Percentiles rank a stretch among this genome's conserved stretches.
Evolutionary conservation across 1,139 yeast species (phyloP).

Genomic region (Suhomyces anneliseae): DNA sequence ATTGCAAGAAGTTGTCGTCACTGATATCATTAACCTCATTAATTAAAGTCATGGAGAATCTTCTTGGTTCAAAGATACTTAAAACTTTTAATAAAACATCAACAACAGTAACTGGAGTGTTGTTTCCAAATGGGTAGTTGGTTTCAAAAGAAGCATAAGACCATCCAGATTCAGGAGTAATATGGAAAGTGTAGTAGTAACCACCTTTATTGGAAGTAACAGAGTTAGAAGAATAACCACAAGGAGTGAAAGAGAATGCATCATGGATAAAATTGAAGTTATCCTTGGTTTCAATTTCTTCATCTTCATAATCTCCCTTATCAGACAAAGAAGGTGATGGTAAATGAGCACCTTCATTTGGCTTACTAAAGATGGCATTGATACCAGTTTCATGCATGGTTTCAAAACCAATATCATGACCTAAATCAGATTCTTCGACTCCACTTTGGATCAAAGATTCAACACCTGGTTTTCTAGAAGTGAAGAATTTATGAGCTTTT

Average conservation of each 20-base stretch:
- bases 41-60: constrained; percentile 73
- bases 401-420: constrained; percentile 71
- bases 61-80: constrained; percentile 68
- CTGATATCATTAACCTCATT: constrained; percentile 31
- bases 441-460: constrained; percentile 26
- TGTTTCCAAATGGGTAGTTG: constrained; percentile 57
- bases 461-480: constrained; percentile 56
- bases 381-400: constrained; percentile 65
- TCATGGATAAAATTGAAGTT: constrained; percentile 54
- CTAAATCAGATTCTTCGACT: constrained; percentile 61
- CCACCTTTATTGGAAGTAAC: constrained; percentile 54
- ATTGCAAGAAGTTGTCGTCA: constrained; percentile 24
- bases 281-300: constrained; percentile 3
- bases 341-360: constrained; percentile 25
- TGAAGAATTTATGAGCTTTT: constrained; percentile 61
- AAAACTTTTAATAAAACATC: constrained; percentile 60
- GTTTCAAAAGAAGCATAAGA: constrained; percentile 96
- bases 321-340: constrained; percentile 29
- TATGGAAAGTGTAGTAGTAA: constrained; percentile 85
- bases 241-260: constrained; percentile 92
- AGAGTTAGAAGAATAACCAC: constrained; percentile 92
- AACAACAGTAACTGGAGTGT: constrained; percentile 39
- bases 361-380: constrained; percentile 52
- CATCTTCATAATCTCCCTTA: constrained; percentile 23
- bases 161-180: constrained; percentile 93